Evolutionary conservation across 257 asterid species (phyloP).

Genomic region (Solanum chilense): DNA sequence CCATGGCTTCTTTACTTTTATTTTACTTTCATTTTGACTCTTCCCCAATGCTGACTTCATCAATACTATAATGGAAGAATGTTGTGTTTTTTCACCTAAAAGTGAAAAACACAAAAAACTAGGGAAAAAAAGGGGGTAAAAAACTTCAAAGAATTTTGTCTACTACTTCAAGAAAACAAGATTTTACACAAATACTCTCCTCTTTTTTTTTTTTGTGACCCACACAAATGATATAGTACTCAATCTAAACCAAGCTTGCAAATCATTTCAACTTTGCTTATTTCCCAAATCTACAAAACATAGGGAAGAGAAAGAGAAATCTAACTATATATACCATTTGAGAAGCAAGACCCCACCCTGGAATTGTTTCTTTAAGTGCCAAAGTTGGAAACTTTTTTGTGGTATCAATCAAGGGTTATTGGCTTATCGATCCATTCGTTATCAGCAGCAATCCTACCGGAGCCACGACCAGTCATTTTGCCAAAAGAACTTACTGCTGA

Average conservation of each 20-base stretch:
- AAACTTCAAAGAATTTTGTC: conserved; percentile 20
- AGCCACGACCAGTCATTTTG: conserved; percentile 63
- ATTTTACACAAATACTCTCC: conserved; percentile 5
- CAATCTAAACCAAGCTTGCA: conserved; percentile 31
- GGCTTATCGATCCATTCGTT: conserved; percentile 64
- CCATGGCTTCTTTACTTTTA: neutral
- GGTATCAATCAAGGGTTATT: conserved; percentile 27
- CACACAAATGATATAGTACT: conserved; percentile 15
- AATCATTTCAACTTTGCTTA: conserved; percentile 40
- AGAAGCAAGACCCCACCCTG: neutral
- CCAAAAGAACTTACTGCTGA: conserved; percentile 71
- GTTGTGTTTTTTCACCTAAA: conserved; percentile 3
- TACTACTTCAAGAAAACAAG: conserved; percentile 12
- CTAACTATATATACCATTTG: conserved; percentile 9
- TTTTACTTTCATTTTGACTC: neutral
- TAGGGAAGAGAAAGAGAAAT: neutral
- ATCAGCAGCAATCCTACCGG: conserved; percentile 52
- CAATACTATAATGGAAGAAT: conserved; percentile 8
- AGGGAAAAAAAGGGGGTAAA: neutral
- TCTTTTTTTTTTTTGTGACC: neutral
- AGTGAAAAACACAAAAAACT: neutral
- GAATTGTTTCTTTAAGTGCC: conserved; percentile 1
- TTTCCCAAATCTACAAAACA: conserved; percentile 19
- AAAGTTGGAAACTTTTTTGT: neutral
- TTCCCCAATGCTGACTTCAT: neutral